phyloP scores from a whole-genome alignment of 2,329 filamentous ascomycete genomes.

The Calonectria pseudoreteaudii region DNA sequence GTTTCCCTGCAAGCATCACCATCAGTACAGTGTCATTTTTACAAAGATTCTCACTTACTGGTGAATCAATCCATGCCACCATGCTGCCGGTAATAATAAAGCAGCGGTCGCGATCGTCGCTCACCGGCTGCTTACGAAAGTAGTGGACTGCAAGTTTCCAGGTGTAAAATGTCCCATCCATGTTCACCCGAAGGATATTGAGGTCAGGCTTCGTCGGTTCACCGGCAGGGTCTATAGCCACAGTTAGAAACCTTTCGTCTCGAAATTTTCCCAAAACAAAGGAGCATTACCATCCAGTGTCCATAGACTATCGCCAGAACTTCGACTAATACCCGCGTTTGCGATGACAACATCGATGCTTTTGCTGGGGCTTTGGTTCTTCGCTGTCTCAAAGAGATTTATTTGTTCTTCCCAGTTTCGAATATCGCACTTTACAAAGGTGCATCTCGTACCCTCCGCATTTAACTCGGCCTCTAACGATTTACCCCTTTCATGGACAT shows the following conservation, averaged over 20 bases:
- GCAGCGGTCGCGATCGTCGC: conserved; percentile 55
- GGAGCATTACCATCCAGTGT: conserved; percentile 47
- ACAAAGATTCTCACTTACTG: conserved; percentile 31
- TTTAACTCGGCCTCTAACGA: conserved; percentile 48
- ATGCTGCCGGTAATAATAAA: conserved; percentile 63
- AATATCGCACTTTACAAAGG: conserved; percentile 56
- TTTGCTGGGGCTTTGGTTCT: conserved; percentile 48
- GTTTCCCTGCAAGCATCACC: conserved; percentile 21
- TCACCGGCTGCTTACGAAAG: conserved; percentile 55
- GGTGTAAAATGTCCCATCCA: conserved; percentile 57
- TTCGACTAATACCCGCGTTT: conserved; percentile 57
- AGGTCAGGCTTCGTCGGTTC: conserved; percentile 52
- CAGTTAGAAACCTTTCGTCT: background rate
- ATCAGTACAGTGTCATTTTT: background rate
- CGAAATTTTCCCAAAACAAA: background rate
- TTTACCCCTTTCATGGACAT: conserved; percentile 49
- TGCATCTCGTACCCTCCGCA: conserved; percentile 29
- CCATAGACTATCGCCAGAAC: conserved; percentile 52
- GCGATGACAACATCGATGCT: conserved; percentile 60
- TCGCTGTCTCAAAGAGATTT: conserved; percentile 54
- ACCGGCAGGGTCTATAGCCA: conserved; percentile 20
- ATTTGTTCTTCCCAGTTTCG: conserved; percentile 57
- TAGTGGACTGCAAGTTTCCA: conserved; percentile 60
- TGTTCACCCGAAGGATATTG: conserved; percentile 55
- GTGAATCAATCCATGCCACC: conserved; percentile 60